Conservation (phyloP, 2,329 filamentous ascomycete species). For the Beauveria bassiana region DNA sequence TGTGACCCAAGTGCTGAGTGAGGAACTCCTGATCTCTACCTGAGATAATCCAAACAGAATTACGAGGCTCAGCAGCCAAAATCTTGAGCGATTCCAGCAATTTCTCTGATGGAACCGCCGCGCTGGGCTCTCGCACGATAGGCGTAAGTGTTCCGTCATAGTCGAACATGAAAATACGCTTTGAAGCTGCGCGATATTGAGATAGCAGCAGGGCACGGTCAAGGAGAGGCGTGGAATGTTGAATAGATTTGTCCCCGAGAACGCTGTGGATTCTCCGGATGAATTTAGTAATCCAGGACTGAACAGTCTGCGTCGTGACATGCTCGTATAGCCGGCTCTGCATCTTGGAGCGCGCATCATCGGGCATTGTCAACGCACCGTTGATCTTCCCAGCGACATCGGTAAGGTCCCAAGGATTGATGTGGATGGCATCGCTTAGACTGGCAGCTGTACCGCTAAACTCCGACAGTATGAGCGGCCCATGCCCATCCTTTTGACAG, state of each 20-base stretch:
- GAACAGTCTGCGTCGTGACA: constrained; percentile 78
- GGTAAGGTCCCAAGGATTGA: constrained; percentile 90
- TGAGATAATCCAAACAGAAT: constrained; percentile 97
- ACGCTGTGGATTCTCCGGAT: constrained; percentile 73
- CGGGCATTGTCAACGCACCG: constrained; percentile 68
- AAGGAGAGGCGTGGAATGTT: constrained; percentile 71
- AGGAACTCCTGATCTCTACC: constrained; percentile 90
- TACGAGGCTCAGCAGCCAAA: constrained; percentile 71
- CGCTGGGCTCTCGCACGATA: constrained; percentile 85
- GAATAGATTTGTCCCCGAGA: constrained; percentile 66
- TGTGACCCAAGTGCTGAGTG: constrained; percentile 86
- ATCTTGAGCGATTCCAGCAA: constrained; percentile 73
- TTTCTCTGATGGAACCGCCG: constrained; percentile 78
- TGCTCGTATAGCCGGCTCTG: constrained; percentile 73
- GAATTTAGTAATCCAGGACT: constrained; percentile 76
- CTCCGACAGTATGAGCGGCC: constrained; percentile 88
- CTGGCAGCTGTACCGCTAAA: constrained; percentile 92
- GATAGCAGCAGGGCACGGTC: constrained; percentile 65
- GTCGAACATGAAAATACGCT: constrained; percentile 95
- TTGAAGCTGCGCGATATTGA: constrained; percentile 66
- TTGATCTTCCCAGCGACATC: constrained; percentile 81
- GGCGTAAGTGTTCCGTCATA: constrained; percentile 96
- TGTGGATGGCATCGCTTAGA: constrained; percentile 79
- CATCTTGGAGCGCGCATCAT: constrained; percentile 56
- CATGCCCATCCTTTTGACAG: constrained; percentile 79